phyloP scores from a whole-genome alignment of 1,284 basidiomycete species.

The Ceratobasidium sp. region DNA sequence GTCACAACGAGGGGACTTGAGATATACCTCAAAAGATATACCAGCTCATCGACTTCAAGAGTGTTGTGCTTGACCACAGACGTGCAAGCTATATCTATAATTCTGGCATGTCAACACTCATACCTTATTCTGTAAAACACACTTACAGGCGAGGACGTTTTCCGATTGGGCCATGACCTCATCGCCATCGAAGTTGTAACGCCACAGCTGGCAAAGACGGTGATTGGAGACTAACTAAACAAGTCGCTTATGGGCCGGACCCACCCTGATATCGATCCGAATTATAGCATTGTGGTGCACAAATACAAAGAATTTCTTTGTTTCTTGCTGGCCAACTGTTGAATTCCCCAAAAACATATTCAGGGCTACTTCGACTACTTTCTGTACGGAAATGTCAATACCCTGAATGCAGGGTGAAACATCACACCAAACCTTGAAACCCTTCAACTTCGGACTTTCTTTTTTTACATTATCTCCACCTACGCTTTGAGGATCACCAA shows the following conservation, averaged over 20 bases:
- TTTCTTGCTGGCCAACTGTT: conserved; percentile 42
- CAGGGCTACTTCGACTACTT: conserved; percentile 20
- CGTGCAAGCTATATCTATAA: conserved; percentile 41
- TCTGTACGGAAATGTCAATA: conserved; percentile 3
- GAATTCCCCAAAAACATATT: conserved; percentile 43
- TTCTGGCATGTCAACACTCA: not conserved
- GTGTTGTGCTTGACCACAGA: conserved; percentile 44
- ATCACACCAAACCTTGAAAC: conserved; percentile 33
- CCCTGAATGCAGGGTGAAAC: not conserved
- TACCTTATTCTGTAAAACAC: not conserved
- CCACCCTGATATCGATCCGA: conserved; percentile 46
- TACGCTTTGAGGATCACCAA: not conserved
- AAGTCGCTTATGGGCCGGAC: not conserved
- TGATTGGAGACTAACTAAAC: not conserved
- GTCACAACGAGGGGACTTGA: not conserved
- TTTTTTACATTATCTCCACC: not conserved
- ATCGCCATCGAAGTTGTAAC: conserved; percentile 43
- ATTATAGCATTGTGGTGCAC: conserved; percentile 48
- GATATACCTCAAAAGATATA: conserved; percentile 36
- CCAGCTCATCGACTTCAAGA: conserved; percentile 40
- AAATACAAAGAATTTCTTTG: conserved; percentile 47
- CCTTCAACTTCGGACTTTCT: conserved; percentile 10
- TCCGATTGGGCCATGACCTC: conserved; percentile 42
- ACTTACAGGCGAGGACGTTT: conserved; percentile 46
- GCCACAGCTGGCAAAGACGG: conserved; percentile 39